Conservation (phyloP, 805 yeast genomes). For the Wickerhamiella azyma region DNA sequence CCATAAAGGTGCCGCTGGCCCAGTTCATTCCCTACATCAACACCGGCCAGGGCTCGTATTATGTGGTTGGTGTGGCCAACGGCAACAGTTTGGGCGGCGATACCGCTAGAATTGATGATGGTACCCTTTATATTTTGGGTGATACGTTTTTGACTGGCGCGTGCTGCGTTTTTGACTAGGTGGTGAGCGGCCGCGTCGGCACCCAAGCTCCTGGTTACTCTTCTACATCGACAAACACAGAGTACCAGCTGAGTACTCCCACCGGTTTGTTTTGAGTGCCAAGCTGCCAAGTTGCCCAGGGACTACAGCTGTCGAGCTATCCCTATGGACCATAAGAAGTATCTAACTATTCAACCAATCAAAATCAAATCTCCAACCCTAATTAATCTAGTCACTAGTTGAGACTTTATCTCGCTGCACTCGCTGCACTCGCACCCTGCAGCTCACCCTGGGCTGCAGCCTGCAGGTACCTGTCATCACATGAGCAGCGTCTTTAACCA, state of each 20-base stretch:
- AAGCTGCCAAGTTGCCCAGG: no score
- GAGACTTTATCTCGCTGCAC: no score
- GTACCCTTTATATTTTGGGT: constrained; percentile 31
- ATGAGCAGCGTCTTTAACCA: constrained; percentile 80
- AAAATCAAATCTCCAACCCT: no score
- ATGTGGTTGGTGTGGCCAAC: constrained; percentile 12
- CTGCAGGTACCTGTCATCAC: neutral
- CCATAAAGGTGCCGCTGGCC: constrained; percentile 16
- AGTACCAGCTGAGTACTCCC: neutral
- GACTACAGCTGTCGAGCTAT: no score
- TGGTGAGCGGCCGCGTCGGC: neutral
- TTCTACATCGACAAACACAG: constrained; percentile 5
- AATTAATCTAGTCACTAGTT: no score
- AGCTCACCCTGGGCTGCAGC: neutral
- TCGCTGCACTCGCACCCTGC: neutral
- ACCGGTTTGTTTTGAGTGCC: neutral
- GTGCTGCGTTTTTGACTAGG: constrained; percentile 47
- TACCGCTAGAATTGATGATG: neutral
- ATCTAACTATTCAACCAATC: no score
- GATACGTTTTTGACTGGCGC: constrained; percentile 49
- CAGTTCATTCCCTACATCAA: constrained; percentile 16
- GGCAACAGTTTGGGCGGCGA: constrained; percentile 12
- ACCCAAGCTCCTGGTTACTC: neutral
- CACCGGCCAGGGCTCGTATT: constrained; percentile 8
- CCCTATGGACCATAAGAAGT: no score